A percentile compares a stretch with the other conserved stretches of the same genome.
Conservation (phyloP, 805 yeast species). For the Jamesozyma hellenica region DNA sequence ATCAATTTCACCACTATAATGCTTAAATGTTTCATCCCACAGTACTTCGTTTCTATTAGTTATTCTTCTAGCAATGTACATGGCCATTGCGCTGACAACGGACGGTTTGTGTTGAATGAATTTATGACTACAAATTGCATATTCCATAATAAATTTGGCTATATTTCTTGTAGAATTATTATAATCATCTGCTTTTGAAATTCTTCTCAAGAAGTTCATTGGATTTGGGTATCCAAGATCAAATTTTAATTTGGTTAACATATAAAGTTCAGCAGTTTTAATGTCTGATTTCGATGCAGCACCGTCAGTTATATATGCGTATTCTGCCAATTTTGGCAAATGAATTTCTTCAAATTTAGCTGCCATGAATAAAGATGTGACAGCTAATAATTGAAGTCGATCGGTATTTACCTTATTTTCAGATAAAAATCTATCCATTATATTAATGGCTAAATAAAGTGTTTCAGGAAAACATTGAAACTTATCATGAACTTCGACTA, state of each 20-base stretch:
- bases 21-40: constrained; percentile 20
- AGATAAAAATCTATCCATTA: constrained; percentile 82
- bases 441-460: constrained; percentile 67
- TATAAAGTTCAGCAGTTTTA: constrained; percentile 70
- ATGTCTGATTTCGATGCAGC: constrained; percentile 74
- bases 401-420: constrained; percentile 64
- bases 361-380: constrained; percentile 77
- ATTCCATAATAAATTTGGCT: constrained; percentile 76
- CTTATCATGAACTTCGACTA: constrained; percentile 77
- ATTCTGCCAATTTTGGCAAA: constrained; percentile 75
- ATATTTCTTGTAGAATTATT: constrained; percentile 74
- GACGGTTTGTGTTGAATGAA: constrained; percentile 71
- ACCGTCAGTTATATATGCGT: constrained; percentile 81
- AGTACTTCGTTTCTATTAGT: constrained; percentile 16
- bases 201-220: constrained; percentile 77
- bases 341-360: constrained; percentile 91
- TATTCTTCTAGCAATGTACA: constrained; percentile 70
- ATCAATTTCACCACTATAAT: constrained; percentile 23
- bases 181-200: constrained; percentile 84
- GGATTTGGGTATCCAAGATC: constrained; percentile 82
- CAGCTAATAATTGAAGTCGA: constrained; percentile 74
- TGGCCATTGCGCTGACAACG: constrained; percentile 74
- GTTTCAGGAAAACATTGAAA: constrained; percentile 82
- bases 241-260: constrained; percentile 61
- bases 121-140: constrained; percentile 62